Evolutionary conservation across 441 rosid species (phyloP).

Genomic region (Populus hybrid): DNA sequence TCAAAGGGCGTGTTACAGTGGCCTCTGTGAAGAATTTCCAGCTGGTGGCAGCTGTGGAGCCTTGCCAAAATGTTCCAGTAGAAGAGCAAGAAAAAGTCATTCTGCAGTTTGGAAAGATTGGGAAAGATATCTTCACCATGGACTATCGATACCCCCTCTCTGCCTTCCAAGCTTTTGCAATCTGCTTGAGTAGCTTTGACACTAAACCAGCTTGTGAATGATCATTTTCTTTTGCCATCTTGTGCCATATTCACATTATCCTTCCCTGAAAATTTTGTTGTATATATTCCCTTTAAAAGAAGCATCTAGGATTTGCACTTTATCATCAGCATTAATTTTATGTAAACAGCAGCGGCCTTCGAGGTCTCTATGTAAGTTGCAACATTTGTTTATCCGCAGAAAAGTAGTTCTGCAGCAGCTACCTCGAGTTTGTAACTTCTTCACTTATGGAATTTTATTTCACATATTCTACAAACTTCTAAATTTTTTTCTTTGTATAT

Average conservation of each 20-base stretch:
- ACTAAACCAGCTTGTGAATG: slow-evolving; percentile 94
- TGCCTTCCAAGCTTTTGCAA: slow-evolving; percentile 91
- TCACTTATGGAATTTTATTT: slow-evolving; percentile 14
- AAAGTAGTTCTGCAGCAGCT: slow-evolving; percentile 7
- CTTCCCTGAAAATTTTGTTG: slow-evolving; percentile 14
- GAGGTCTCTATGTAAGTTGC: slow-evolving; percentile 11
- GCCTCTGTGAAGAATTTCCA: slow-evolving; percentile 97
- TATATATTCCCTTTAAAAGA: slow-evolving; percentile 26
- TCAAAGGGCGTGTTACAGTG: slow-evolving; percentile 86
- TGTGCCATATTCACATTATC: slow-evolving; percentile 18
- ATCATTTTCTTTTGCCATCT: slow-evolving; percentile 26
- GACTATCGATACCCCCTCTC: slow-evolving; percentile 95
- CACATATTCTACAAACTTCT: not conserved
- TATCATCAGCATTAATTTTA: slow-evolving; percentile 6
- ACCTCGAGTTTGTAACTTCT: slow-evolving; percentile 13
- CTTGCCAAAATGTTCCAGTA: slow-evolving; percentile 43
- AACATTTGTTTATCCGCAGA: slow-evolving; percentile 20
- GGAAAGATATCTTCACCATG: slow-evolving; percentile 93
- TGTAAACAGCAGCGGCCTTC: slow-evolving; percentile 8
- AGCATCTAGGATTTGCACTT: slow-evolving; percentile 20
- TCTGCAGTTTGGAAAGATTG: slow-evolving; percentile 93
- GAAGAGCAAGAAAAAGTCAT: slow-evolving; percentile 78
- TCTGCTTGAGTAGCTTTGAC: slow-evolving; percentile 93
- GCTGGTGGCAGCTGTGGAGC: slow-evolving; percentile 69
- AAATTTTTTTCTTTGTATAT: slow-evolving; percentile 13